These are phyloP conservation scores for Microcera coccophila DNA, from an alignment of 2,329 filamentous ascomycete genomes.

Conservation along the genomic window DNA sequence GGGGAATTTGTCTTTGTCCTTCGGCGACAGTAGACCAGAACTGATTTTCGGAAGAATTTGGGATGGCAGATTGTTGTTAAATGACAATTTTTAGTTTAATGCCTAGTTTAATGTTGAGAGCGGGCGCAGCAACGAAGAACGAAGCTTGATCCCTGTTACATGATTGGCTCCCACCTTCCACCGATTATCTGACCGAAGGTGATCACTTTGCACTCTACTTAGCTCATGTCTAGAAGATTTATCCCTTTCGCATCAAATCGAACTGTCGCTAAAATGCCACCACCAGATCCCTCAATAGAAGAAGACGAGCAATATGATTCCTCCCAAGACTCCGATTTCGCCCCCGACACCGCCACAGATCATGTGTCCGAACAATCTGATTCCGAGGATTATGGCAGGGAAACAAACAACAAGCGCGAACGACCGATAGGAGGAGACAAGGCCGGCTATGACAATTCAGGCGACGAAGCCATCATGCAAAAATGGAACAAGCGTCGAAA, in stretches of 20 bases:
- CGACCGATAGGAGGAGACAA: constrained; percentile 33
- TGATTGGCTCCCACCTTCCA: constrained; percentile 20
- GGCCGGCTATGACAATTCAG: constrained; percentile 61
- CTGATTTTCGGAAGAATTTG: too few species aligned
- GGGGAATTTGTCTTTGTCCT: too few species aligned
- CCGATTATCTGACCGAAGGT: constrained; percentile 8
- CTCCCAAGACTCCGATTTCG: constrained; percentile 71
- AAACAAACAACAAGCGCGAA: constrained; percentile 24
- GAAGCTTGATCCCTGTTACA: not conserved
- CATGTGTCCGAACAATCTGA: constrained; percentile 50
- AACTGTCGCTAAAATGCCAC: constrained; percentile 38
- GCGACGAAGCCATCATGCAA: constrained; percentile 67
- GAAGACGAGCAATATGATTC: constrained; percentile 61
- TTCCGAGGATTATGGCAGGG: constrained; percentile 39
- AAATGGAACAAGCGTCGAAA: constrained; percentile 55
- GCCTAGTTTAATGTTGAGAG: not conserved
- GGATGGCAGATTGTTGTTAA: too few species aligned
- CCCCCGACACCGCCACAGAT: constrained; percentile 52
- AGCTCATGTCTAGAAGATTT: not conserved
- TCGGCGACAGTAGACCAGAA: too few species aligned
- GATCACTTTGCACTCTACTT: constrained; percentile 2
- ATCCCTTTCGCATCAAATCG: not conserved
- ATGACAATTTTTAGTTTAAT: too few species aligned
- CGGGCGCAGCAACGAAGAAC: not conserved
- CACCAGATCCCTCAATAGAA: constrained; percentile 39